Evolutionary conservation across 805 yeast species (phyloP).

Genomic region (Candida berthetii): DNA sequence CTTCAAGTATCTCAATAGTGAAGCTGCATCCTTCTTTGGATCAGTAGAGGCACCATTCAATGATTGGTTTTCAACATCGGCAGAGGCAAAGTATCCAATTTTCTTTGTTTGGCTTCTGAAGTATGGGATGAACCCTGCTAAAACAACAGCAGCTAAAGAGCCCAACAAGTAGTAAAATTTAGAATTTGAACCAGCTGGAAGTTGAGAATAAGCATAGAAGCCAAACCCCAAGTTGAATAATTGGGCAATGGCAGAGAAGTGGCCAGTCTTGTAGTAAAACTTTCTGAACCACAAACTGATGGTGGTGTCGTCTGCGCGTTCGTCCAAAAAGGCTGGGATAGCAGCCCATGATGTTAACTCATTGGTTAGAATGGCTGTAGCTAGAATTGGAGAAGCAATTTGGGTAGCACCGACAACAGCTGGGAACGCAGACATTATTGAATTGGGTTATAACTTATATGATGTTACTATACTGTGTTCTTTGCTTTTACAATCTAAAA

Average conservation of each 20-base stretch:
- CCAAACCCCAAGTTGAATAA: conserved; percentile 11
- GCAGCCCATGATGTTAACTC: conserved; percentile 11
- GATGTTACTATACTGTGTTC: no score
- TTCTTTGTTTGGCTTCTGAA: conserved; percentile 8
- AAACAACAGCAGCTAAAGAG: conserved; percentile 6
- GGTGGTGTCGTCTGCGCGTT: conserved; percentile 7
- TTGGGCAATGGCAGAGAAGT: conserved; percentile 4
- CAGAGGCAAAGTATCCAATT: background rate
- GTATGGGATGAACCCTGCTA: conserved; percentile 10
- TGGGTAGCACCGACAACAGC: conserved; percentile 9
- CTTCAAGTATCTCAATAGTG: background rate
- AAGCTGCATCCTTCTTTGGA: background rate
- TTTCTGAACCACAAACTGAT: conserved; percentile 11
- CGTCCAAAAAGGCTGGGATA: conserved; percentile 10
- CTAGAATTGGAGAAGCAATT: conserved; percentile 11
- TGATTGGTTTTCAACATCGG: background rate
- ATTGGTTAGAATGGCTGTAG: conserved; percentile 9
- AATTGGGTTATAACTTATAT: no score
- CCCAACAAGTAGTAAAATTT: conserved; percentile 15
- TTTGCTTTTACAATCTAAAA: no score
- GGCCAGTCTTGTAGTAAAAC: conserved; percentile 5
- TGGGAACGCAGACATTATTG: conserved; percentile 44
- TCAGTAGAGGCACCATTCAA: background rate
- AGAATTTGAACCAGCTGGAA: conserved; percentile 10
- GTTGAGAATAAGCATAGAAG: conserved; percentile 5